Evolutionary conservation across 163 green algal genomes (phyloP), one percentile per base, ranked within the genome.

Genomic region (Volvox carteri): DNA sequence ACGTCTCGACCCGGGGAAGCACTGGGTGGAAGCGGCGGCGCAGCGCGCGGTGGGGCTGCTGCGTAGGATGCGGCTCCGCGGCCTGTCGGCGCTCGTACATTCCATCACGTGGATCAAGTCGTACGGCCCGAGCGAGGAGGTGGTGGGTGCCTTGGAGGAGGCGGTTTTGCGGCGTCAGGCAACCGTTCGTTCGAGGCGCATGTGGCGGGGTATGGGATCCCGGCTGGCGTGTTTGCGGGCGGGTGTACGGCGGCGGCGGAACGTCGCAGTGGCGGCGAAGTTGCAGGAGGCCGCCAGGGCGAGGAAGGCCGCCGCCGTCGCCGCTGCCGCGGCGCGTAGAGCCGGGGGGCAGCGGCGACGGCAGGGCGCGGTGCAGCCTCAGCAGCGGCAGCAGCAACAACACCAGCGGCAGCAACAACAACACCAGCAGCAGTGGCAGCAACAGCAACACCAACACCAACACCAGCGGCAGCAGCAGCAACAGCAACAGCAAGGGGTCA

Each of bases 131-230:
- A 37, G 39, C 35, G 33, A 23, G 65, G 33, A 14, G 33, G 25
- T 44, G 46, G 33, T 87, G 19, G 8, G 21, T 30, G 81, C 68
- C n/a, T 33, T 87, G 30, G 67, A 80, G 65, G 81, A 80, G 21
- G 81, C 75, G 65, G 65, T 87, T 0, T 14, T 76, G n/a, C 11
- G 78, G 56, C 78, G 56, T 25, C 28, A 74, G 54, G 21, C 56
- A 37, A 12, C 19, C 21, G 30, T 86, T 9, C 35, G 9, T 4
- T 56, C 6, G 21, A 11, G 8, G 37, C 56, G 23, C 23, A 11
- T 65, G 37, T 25, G 78, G 37, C 56, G 56, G 7, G 78, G 78
- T 4, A 25, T 86, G 78, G 30, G 28, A 2, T 86, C 78, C 30
- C 35, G 78, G 35, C 54, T 86, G 78, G 54, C 78, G 78, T 14